These are phyloP conservation scores for Acanthamoeba healyi DNA, from an alignment of 208 protist genomes.

Conservation along the genomic window DNA sequence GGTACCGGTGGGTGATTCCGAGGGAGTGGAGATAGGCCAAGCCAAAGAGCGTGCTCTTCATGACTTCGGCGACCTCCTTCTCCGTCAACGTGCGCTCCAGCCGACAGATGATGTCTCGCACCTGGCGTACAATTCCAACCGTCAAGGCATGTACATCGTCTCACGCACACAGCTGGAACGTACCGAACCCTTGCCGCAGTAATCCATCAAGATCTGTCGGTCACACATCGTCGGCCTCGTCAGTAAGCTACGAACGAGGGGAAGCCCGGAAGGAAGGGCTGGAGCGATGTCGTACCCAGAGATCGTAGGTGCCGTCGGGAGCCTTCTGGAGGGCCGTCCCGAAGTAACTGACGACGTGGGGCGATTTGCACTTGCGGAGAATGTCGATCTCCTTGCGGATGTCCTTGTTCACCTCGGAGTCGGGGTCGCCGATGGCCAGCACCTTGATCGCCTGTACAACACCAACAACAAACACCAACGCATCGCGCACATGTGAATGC, in stretches of 20 bases:
- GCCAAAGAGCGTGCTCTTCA: constrained; percentile 32
- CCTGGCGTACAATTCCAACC: background rate
- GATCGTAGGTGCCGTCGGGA: constrained; percentile 1
- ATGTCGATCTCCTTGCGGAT: constrained; percentile 68
- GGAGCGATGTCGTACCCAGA: constrained; percentile 62
- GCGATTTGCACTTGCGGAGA: constrained; percentile 10
- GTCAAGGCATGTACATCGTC: no score
- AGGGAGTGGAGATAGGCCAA: constrained; percentile 42
- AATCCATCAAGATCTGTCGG: constrained; percentile 62
- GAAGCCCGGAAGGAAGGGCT: no score
- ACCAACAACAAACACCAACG: background rate
- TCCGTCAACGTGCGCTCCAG: constrained; percentile 48
- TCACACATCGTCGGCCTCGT: background rate
- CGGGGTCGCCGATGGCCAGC: constrained; percentile 38
- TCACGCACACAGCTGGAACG: background rate
- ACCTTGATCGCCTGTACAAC: constrained; percentile 49
- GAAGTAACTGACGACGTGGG: constrained; percentile 60
- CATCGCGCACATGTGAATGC: background rate
- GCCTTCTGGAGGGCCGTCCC: constrained; percentile 29
- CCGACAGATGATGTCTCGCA: constrained; percentile 39
- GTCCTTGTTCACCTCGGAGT: constrained; percentile 52
- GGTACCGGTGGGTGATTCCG: constrained; percentile 46
- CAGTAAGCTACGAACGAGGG: no score
- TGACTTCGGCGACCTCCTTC: constrained; percentile 11
- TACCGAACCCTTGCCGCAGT: constrained; percentile 70